Base-by-base conservation (phyloP, 23 red algal species). In the Gracilaria caudata region DNA sequence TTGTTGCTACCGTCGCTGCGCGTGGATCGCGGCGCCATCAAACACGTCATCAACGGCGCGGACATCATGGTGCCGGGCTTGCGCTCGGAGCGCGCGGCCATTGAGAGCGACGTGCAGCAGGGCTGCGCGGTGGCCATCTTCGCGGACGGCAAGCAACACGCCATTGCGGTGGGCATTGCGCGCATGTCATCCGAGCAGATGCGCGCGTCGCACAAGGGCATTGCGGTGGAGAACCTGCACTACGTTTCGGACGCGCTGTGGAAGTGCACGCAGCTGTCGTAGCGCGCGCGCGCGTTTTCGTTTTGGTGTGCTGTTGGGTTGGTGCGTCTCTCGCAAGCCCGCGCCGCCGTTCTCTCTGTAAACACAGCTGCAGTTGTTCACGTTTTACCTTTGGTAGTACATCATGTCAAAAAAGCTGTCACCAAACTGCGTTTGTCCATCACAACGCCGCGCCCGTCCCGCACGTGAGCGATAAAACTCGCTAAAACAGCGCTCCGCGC, bases 51-150 rank as follows among this genome's bases (percentile, higher is more conserved):
- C 56, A 88, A 94, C 45, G 96, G 96, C 37, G 96, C 96, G 21
- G 88, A 98, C 51, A 61, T 98, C 10, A 98, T 98, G 96, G 81
- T 92, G 32, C 96, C 96, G 21, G 96, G 96, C 7, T 77, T 98
- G 40, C 94, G 87, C 34, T 94, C 91, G 44, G 54, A 90, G 13
- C 82, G 96, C 68, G 96, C 87, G 12, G 77, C 35, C 39, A 87
- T 98, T 32, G 78, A 90, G 23, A 53, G 70, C 51, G 88, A 88
- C 26, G 79, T 98, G 16, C 26, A 64, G 5, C 55, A 28, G 24
- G 80, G 77, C 29, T 23, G 28, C 7, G 53, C 91, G 36, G 96
- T 98, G 13, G 91, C 87, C 25, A 57, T 98, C 9, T 90, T 64
- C 49, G 96, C 93, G 2, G 96, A 95, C 54, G 57, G 70, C 24